A percentile compares a stretch with the other conserved stretches of the same genome.
Evolutionary conservation across 1,139 yeast genomes (phyloP).

Genomic region (Tardiomyces depauwii): DNA sequence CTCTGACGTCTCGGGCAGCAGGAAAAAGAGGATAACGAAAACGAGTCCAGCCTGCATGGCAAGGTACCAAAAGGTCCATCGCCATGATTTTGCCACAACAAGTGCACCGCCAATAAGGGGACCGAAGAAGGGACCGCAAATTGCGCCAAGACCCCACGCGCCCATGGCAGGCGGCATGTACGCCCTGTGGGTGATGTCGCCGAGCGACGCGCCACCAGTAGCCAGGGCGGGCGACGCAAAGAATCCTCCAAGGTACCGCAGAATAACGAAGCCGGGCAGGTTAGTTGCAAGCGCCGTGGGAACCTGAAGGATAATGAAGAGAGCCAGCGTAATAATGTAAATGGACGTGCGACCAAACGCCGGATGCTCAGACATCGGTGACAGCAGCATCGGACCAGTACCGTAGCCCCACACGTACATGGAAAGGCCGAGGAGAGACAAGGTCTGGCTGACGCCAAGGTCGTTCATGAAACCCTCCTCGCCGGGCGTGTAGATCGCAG

Average conservation of each 20-base stretch:
- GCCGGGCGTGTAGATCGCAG: conserved; percentile 1
- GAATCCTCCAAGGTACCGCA: conserved; percentile 69
- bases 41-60: conserved; percentile 38
- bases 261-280: conserved; percentile 57
- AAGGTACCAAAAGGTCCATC: conserved; percentile 47
- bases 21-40: conserved; percentile 23
- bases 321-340: conserved; percentile 33
- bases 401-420: conserved; percentile 45
- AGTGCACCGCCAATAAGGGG: conserved; percentile 41
- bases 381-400: conserved; percentile 37
- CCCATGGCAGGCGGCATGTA: conserved; percentile 62
- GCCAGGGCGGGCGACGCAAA: conserved; percentile 77
- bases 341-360: conserved; percentile 60
- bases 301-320: conserved; percentile 47
- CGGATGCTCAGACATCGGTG: conserved; percentile 41
- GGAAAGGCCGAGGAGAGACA: conserved; percentile 33
- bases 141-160: conserved; percentile 53
- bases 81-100: conserved; percentile 35
- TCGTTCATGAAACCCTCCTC: neutral
- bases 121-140: conserved; percentile 66
- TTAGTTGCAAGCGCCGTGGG: conserved; percentile 68
- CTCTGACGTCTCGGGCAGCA: conserved; percentile 38
- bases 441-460: conserved; percentile 15
- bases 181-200: conserved; percentile 56
- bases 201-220: conserved; percentile 75